Evolutionary conservation across 495 filamentous ascomycete genomes (phyloP).

Genomic region (Halenospora varia): DNA sequence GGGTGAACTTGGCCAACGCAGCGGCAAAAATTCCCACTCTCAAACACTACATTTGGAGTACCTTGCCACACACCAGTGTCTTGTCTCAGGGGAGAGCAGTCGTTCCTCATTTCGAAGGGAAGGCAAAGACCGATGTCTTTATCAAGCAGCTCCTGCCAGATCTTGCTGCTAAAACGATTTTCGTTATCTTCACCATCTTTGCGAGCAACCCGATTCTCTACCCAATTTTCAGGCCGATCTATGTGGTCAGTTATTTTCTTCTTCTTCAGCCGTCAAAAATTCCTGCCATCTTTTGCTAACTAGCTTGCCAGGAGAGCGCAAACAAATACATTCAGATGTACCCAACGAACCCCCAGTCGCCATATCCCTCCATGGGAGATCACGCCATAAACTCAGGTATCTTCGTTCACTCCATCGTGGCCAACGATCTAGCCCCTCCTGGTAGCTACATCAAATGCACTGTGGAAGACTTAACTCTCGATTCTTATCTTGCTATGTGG

Average conservation of each 20-base stretch:
- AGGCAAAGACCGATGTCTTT: slow-evolving; percentile 24
- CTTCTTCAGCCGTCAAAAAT: no score
- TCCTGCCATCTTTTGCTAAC: no score
- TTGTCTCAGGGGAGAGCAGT: slow-evolving; percentile 18
- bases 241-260: background rate
- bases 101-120: slow-evolving; percentile 31
- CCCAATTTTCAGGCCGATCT: slow-evolving; percentile 5
- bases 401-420: slow-evolving; percentile 1
- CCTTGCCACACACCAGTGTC: slow-evolving; percentile 19
- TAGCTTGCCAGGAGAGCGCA: background rate
- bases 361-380: slow-evolving; percentile 4
- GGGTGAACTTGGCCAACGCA: slow-evolving; percentile 27
- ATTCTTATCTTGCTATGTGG: slow-evolving; percentile 4
- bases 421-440: background rate
- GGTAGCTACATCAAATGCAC: slow-evolving; percentile 8
- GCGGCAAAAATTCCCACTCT: slow-evolving; percentile 24
- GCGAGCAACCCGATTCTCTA: background rate
- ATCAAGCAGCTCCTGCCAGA: slow-evolving; percentile 23
- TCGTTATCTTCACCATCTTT: slow-evolving; percentile 14
- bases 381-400: slow-evolving; percentile 2
- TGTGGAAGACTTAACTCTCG: slow-evolving; percentile 2
- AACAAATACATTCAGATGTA: slow-evolving; percentile 6
- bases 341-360: background rate
- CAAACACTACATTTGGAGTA: slow-evolving; percentile 29
- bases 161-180: slow-evolving; percentile 30